Base-by-base conservation (phyloP, 169 alveolate species). In the Eimeria brunetti region DNA sequence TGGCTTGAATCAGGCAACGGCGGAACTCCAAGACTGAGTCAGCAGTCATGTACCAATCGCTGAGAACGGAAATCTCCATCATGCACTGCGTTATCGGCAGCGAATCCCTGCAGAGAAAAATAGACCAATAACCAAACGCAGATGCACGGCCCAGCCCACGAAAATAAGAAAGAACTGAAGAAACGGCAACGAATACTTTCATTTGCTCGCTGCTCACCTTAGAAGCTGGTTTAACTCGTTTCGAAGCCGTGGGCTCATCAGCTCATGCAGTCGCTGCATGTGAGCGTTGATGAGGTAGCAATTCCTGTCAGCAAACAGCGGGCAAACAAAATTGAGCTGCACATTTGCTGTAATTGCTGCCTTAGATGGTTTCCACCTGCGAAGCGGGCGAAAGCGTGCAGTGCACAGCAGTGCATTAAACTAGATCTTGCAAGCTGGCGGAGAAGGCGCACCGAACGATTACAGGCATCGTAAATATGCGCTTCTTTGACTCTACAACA, bases 1-100 rank as follows among this genome's bases (percentile, higher is more conserved):
- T 94, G 30, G 98, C 98, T 84, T 98, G 99, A 86, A 98, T 96
- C 83, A 98, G 95, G 73, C 98, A 97, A 64, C 99, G 97, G 90
- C 99, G 95, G 94, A 98, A 98, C 91, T 98, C 98, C 89, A 98
- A 49, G 92, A 98, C 89, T 46, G 98, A 96, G 88, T 96, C 97
- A 30, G 97, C 97, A 60, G 98, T 97, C 76, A 96, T 93, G 94
- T 96, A 85, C 98, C 98, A 98, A 67, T 97, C 98, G 67, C 98
- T 96, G 85, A 97, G 91, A 51, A 97, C 94, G 88, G 98, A 97
- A 27, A 98, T 97, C 96, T 98, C 99, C 38, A 97, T 94, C 99
- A 97, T 97, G 96, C 98, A 97, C 93, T 98, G 99, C 67, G 98
- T 97, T 76, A 98, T 96, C 86, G 97, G 95, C 96, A 98, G 95